Conservation (phyloP, 106 monocot genomes). For the Acorus calamus region DNA sequence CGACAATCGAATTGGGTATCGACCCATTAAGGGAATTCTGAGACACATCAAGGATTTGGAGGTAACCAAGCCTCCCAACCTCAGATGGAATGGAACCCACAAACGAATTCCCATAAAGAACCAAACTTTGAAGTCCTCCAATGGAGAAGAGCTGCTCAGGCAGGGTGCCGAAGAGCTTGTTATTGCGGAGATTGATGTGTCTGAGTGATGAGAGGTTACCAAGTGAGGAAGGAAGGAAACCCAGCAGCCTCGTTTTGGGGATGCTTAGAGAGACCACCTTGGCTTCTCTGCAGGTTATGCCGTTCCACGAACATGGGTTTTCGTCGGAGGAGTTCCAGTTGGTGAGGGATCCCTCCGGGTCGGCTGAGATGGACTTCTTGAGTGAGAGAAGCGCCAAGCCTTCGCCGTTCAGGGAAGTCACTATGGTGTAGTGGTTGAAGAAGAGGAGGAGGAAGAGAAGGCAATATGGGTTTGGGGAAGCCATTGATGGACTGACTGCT, state of each 20-base stretch:
- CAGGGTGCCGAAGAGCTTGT: slow-evolving; percentile 36
- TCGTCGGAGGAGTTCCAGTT: slow-evolving; percentile 67
- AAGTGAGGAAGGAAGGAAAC: slow-evolving; percentile 22
- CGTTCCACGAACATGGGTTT: slow-evolving; percentile 68
- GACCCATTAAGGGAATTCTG: slow-evolving; percentile 34
- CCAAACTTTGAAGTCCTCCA: slow-evolving; percentile 38
- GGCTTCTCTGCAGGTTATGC: slow-evolving; percentile 38
- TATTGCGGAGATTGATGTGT: slow-evolving; percentile 55
- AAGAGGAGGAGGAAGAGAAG: too few relatives aligned
- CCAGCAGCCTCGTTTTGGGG: slow-evolving; percentile 40
- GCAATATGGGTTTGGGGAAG: too few relatives aligned
- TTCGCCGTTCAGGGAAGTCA: slow-evolving; percentile 25
- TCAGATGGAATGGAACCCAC: slow-evolving; percentile 35
- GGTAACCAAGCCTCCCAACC: slow-evolving; percentile 31
- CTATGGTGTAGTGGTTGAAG: too few relatives aligned
- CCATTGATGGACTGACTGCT: too few relatives aligned
- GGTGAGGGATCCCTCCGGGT: slow-evolving; percentile 32
- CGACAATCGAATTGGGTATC: slow-evolving; percentile 26
- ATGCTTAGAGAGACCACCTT: slow-evolving; percentile 41
- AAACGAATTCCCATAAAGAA: slow-evolving; percentile 39
- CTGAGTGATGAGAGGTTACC: slow-evolving; percentile 39
- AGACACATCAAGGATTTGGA: slow-evolving; percentile 56
- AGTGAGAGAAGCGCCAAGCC: slow-evolving; percentile 55
- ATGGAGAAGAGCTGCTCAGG: slow-evolving; percentile 22
- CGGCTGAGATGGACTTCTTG: slow-evolving; percentile 29